Percentiles rank a stretch among this genome's conserved stretches.
These are phyloP conservation scores for Ogataea naganishii DNA, from an alignment of 805 yeast species.

Conservation along the genomic window DNA sequence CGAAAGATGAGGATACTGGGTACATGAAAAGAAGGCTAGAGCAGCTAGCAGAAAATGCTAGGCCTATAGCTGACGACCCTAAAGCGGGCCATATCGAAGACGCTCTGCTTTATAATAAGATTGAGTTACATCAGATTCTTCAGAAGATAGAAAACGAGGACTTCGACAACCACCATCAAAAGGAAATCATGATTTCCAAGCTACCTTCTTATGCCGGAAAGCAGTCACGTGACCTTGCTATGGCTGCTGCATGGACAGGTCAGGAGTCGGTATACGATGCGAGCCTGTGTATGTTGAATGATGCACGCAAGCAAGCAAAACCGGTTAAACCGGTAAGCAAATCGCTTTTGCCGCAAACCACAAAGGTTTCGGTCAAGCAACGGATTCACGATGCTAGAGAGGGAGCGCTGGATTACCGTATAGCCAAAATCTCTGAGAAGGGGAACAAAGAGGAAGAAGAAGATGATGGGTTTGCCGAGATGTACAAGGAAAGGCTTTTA, in stretches of 20 bases:
- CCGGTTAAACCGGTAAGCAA: slow-evolving; percentile 12
- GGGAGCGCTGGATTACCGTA: slow-evolving; percentile 51
- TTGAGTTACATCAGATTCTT: slow-evolving; percentile 15
- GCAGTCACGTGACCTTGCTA: slow-evolving; percentile 39
- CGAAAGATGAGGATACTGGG: slow-evolving; percentile 11
- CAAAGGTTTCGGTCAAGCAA: no score
- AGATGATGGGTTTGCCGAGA: slow-evolving; percentile 42
- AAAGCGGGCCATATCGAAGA: slow-evolving; percentile 21
- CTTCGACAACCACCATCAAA: slow-evolving; percentile 31
- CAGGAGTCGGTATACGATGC: slow-evolving; percentile 38
- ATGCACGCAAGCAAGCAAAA: slow-evolving; percentile 37
- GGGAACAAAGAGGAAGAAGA: slow-evolving; percentile 26
- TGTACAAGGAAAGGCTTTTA: slow-evolving; percentile 55
- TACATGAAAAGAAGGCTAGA: slow-evolving; percentile 27
- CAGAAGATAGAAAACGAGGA: slow-evolving; percentile 21
- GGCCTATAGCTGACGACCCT: slow-evolving; percentile 25
- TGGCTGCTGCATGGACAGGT: slow-evolving; percentile 52
- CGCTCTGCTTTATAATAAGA: slow-evolving; percentile 14
- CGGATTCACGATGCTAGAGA: slow-evolving; percentile 58
- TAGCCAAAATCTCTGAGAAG: slow-evolving; percentile 30
- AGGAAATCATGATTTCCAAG: slow-evolving; percentile 29
- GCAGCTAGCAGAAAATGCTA: slow-evolving; percentile 34
- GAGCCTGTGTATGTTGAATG: slow-evolving; percentile 46
- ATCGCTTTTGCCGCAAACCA: slow-evolving; percentile 16
- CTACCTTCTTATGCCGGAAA: slow-evolving; percentile 36